A percentile compares a stretch with the other conserved stretches of the same genome.
Evolutionary conservation across 495 filamentous ascomycete species (phyloP).

Genomic region (Trichoderma orchidacearum): DNA sequence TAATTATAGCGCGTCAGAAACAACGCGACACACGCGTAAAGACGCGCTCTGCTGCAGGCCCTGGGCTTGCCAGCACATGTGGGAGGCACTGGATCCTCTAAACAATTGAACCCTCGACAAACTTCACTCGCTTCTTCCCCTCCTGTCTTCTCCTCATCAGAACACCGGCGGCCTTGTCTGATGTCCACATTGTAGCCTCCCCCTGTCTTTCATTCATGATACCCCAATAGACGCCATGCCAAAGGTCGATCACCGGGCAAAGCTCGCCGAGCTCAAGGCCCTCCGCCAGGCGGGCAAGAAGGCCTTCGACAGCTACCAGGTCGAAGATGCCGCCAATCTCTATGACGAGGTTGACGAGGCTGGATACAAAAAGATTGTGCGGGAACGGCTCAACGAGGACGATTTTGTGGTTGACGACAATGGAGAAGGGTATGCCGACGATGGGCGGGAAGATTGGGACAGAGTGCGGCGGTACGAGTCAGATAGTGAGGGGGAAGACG

Average conservation of each 20-base stretch:
- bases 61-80: background rate
- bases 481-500: slow-evolving; percentile 52
- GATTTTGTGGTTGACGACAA: slow-evolving; percentile 97
- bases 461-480: slow-evolving; percentile 49
- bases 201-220: background rate
- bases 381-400: slow-evolving; percentile 78
- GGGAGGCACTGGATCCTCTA: background rate
- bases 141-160: background rate
- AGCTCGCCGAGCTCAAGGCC: slow-evolving; percentile 68
- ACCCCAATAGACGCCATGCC: slow-evolving; percentile 17
- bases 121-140: background rate
- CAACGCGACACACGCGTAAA: slow-evolving; percentile 1
- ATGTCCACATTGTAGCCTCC: background rate
- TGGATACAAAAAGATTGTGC: slow-evolving; percentile 89
- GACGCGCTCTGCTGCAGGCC: background rate
- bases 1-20: background rate
- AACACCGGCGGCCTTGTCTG: slow-evolving; percentile 11
- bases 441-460: slow-evolving; percentile 96
- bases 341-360: slow-evolving; percentile 98
- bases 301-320: slow-evolving; percentile 73
- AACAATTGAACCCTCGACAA: background rate
- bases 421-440: slow-evolving; percentile 88
- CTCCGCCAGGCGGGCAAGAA: slow-evolving; percentile 85
- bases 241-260: slow-evolving; percentile 29
- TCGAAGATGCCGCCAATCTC: slow-evolving; percentile 69